Base-by-base conservation (phyloP, 169 alveolate genomes). In the Babesia sp. region DNA sequence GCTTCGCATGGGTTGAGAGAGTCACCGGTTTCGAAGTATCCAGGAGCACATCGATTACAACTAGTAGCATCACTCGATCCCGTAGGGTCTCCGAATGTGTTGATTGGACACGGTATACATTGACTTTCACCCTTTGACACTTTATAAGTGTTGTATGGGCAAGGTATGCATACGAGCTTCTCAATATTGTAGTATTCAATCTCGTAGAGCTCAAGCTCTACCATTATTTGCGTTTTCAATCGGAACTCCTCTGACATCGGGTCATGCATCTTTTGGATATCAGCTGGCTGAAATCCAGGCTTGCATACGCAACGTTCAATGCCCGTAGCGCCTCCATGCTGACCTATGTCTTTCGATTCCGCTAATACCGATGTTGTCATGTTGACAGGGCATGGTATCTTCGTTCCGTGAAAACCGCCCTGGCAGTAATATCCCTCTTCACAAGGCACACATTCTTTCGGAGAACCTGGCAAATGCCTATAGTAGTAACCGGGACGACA, bases 1-100 rank as follows among this genome's bases (percentile, higher is more conserved):
- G 69, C 86, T 22, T 55, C 87, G 59, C 95, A 91, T 12, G 83
- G 83, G 3, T 61, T 48, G 31, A 59, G 56, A 4, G 85, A 63
- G 44, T 67, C 82, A 28, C 76, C 58, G 0, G 90, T 86, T 42
- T 82, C 90, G 72, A 73, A 91, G 81, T 81, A 90, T 2, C 94
- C 93, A 33, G 86, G 79, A 11, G 29, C 67, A 57, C 95, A 91
- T 54, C 71, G 51, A 67, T 78, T 80, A 58, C 95, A 91, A 18
- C 77, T 76, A 54, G 57, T 48, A 9, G 39, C 48, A 54, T 71
- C 48, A 26, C 58, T 37, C 3, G 91, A 67, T 20, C 77, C 48
- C 11, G 39, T 11, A 9, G 44, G 22, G 16, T 67, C 84, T 8
- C 82, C 46, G 51, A 85, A 82, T 36, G 93, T 59, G 56, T 86